These are phyloP conservation scores for Bipolaris zeicola DNA, from an alignment of 2,329 filamentous ascomycete species.

Conservation along the genomic window DNA sequence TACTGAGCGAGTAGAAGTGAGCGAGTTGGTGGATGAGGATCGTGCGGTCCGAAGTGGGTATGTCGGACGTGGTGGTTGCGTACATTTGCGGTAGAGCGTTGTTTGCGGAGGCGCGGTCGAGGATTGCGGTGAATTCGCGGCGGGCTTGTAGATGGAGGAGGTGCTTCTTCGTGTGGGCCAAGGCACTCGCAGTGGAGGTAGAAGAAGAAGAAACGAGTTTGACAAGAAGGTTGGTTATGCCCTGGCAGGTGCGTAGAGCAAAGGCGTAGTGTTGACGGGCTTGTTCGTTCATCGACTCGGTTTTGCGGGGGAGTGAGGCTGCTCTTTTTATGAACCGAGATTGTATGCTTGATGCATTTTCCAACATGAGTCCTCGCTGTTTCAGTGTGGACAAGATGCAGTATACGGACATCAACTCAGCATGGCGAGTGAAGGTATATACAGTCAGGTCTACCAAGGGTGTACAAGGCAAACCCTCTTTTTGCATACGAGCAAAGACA, in stretches of 20 bases:
- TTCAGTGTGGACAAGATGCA: slow-evolving; percentile 16
- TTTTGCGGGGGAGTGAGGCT: slow-evolving; percentile 8
- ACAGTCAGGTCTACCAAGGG: slow-evolving; percentile 18
- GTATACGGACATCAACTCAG: slow-evolving; percentile 13
- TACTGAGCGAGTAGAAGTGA: slow-evolving; percentile 39
- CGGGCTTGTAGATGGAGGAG: slow-evolving; percentile 9
- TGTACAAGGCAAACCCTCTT: slow-evolving; percentile 20
- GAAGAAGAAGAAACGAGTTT: not conserved
- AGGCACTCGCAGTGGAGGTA: not conserved
- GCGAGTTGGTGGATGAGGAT: slow-evolving; percentile 42
- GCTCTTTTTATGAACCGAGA: slow-evolving; percentile 8
- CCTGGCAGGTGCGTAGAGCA: slow-evolving; percentile 8
- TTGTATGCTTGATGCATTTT: slow-evolving; percentile 12
- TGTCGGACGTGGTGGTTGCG: slow-evolving; percentile 20
- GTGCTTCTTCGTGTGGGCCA: not conserved
- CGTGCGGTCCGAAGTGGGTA: slow-evolving; percentile 19
- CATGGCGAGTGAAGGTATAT: slow-evolving; percentile 12
- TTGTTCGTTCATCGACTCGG: not conserved
- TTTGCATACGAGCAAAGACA: slow-evolving; percentile 20
- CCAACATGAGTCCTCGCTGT: slow-evolving; percentile 12
- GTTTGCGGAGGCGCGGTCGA: slow-evolving; percentile 27
- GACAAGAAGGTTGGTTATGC: slow-evolving; percentile 12
- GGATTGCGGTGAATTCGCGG: slow-evolving; percentile 35
- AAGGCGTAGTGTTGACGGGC: slow-evolving; percentile 15
- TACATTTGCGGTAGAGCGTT: slow-evolving; percentile 34